Evolutionary conservation across 768 basidiomycete genomes (phyloP), one percentile per base, ranked within the genome.

Genomic region (Auricularia auricula-judae): DNA sequence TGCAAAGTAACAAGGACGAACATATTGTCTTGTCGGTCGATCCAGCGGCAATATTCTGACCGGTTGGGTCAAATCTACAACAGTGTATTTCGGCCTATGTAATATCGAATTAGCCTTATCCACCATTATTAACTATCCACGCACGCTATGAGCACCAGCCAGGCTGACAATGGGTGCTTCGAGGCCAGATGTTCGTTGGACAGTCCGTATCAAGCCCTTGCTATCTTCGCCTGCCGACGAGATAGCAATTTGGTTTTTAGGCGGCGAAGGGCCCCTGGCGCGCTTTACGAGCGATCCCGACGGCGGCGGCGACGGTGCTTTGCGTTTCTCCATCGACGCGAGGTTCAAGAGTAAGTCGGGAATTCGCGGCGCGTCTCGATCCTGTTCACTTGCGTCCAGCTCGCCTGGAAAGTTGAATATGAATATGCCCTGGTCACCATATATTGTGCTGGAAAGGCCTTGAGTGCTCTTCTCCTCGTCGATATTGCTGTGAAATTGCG

Each of bases 131-230:
- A 0, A 56, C 18, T 42, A 33, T n/a, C 4, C 7, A 78, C 89
- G 70, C 75, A 95, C 91, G 61, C 86, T 82, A 76, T 97, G 93
- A 3, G 93, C 87, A 2, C 96, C 91, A 16, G 85, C 81, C 67
- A 99, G 78, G 70, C 89, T 90, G 71, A 98, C 85, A 71, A 99
- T 98, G 35, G 97, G 97, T 53, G 94, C 93, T 69, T 93, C 88
- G 47, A 98, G 82, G 68, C 83, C 87, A 75, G 91, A 93, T n/a
- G 97, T 99, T 58, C 97, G 82, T 73, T 91, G 89, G 34, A 98
- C 84, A 29, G 84, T 88, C 67, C 94, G 82, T 66, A 96, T 81
- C 62, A 94, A 84, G 23, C 86, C 90, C 72, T 91, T 90, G 74
- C 85, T 80, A 66, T 88, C 86, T 71, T 91, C 86, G 63, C 82